These are phyloP conservation scores for Buddleja alternifolia DNA, from an alignment of 257 asterid species.

Conservation along the genomic window DNA sequence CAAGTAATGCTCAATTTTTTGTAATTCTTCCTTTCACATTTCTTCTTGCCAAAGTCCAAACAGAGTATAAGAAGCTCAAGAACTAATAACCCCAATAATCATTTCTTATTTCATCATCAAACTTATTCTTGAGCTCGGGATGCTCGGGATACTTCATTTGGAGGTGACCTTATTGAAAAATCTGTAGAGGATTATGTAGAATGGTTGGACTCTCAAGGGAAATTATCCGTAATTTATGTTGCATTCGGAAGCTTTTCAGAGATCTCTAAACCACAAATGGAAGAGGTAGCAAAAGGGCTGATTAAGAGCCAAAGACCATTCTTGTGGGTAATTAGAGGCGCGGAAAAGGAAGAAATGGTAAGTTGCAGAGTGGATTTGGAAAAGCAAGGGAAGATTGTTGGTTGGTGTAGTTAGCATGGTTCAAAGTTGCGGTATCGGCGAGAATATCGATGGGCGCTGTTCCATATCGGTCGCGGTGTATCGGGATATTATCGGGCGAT, in stretches of 20 bases:
- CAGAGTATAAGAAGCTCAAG: no score
- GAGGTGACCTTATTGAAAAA: conserved; percentile 37
- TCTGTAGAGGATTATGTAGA: conserved; percentile 11
- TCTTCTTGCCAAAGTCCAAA: no score
- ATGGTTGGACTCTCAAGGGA: conserved; percentile 36
- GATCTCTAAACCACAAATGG: conserved; percentile 41
- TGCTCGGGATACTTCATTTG: conserved; percentile 58
- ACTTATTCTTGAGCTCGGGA: conserved; percentile 87
- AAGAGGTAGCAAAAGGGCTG: conserved; percentile 40
- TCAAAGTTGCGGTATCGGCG: no score
- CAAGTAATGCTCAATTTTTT: no score
- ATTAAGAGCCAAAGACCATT: conserved; percentile 42
- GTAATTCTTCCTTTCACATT: no score
- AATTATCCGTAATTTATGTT: conserved; percentile 42
- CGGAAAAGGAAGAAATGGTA: neutral
- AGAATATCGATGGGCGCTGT: no score
- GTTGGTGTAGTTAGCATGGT: no score
- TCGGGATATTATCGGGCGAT: no score
- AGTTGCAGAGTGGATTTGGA: conserved; percentile 29
- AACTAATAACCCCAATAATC: conserved; percentile 62
- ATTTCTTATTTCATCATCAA: conserved; percentile 64
- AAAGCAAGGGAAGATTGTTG: conserved; percentile 42
- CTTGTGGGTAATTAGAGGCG: conserved; percentile 46
- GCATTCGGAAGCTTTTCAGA: conserved; percentile 54
- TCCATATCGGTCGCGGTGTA: no score